Percentiles rank a stretch among this genome's conserved stretches.
These are phyloP conservation scores for Solanum acaule DNA, from an alignment of 257 asterid genomes.

Conservation along the genomic window DNA sequence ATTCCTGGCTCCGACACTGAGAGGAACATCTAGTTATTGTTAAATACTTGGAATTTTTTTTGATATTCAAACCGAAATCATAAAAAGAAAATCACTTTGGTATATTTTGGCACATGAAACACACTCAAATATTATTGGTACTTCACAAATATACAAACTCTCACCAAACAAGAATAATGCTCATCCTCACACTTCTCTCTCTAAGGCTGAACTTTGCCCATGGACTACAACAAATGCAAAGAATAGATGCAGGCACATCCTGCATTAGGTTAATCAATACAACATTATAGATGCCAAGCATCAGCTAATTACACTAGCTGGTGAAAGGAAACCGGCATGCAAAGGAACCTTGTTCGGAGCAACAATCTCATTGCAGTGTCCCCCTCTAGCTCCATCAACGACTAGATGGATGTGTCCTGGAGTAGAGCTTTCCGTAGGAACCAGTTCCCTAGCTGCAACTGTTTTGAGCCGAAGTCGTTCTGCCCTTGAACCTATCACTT, in stretches of 20 bases:
- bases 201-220: neutral
- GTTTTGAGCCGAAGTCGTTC: constrained; percentile 70
- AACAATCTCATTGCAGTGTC: constrained; percentile 4
- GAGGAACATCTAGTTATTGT: neutral
- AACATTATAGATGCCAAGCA: neutral
- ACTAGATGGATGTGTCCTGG: neutral
- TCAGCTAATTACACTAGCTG: constrained; percentile 1
- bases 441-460: constrained; percentile 10
- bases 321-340: neutral
- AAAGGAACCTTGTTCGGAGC: neutral
- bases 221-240: neutral
- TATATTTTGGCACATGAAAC: neutral
- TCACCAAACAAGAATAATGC: neutral
- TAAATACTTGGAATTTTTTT: neutral
- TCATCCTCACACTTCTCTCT: neutral
- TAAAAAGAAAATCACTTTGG: neutral
- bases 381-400: constrained; percentile 13
- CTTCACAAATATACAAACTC: neutral
- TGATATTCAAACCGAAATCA: neutral
- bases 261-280: neutral
- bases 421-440: neutral
- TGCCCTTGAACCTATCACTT: constrained; percentile 86
- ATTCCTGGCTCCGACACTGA: neutral
- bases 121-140: neutral
- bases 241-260: neutral